Conservation (phyloP, 495 filamentous ascomycete species). For the Tetracladium marchalianum region DNA sequence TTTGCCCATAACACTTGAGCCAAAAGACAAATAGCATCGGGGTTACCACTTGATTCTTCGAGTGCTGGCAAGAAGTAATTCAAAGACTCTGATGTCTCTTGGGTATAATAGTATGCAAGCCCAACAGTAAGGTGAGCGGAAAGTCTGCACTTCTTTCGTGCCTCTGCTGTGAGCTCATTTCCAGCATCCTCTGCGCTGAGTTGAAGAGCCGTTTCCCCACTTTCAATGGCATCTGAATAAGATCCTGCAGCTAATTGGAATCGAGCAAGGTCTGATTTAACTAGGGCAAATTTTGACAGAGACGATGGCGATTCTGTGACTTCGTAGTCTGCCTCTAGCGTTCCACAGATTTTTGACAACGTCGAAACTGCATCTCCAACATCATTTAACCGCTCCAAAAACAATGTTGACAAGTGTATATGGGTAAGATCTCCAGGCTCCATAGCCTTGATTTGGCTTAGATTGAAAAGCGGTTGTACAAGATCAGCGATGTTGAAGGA, state of each 20-base stretch:
- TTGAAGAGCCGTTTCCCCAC: slow-evolving; percentile 60
- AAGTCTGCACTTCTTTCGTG: slow-evolving; percentile 55
- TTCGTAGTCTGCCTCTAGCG: slow-evolving; percentile 75
- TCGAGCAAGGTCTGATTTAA: slow-evolving; percentile 81
- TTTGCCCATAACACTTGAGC: slow-evolving; percentile 90
- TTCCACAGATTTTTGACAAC: slow-evolving; percentile 53
- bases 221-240: slow-evolving; percentile 58
- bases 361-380: slow-evolving; percentile 50
- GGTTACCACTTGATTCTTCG: slow-evolving; percentile 63
- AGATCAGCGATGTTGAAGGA: slow-evolving; percentile 49
- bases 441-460: slow-evolving; percentile 67
- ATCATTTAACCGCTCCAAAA: slow-evolving; percentile 70
- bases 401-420: slow-evolving; percentile 68
- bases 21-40: slow-evolving; percentile 80
- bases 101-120: slow-evolving; percentile 62
- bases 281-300: slow-evolving; percentile 66
- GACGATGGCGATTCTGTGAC: slow-evolving; percentile 61
- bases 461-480: slow-evolving; percentile 70
- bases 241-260: slow-evolving; percentile 56
- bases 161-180: slow-evolving; percentile 38
- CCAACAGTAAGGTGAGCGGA: slow-evolving; percentile 84
- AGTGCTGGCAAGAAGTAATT: slow-evolving; percentile 74
- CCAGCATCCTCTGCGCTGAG: slow-evolving; percentile 54
- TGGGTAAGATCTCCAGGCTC: slow-evolving; percentile 55
- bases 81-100: slow-evolving; percentile 54